Evolutionary conservation across 345 rosid genomes (phyloP).

Genomic region (Diplotaxis tenuifolia): DNA sequence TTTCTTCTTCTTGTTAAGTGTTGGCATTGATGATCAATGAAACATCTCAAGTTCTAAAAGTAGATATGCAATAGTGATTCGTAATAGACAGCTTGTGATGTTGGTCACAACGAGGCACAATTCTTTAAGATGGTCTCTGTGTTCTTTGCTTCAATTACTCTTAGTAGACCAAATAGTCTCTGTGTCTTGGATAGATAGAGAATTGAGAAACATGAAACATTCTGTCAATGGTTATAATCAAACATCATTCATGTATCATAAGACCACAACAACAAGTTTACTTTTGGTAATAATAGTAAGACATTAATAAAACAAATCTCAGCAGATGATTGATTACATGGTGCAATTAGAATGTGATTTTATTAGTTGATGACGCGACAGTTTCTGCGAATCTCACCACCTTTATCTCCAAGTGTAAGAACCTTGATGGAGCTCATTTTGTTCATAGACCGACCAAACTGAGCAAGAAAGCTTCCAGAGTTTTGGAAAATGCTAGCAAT

Average conservation of each 20-base stretch:
- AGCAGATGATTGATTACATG: neutral
- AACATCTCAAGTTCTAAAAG: neutral
- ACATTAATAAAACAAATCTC: neutral
- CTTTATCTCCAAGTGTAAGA: constrained; percentile 33
- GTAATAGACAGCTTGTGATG: neutral
- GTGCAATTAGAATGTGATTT: neutral
- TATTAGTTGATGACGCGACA: constrained; percentile 42
- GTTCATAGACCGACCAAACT: constrained; percentile 50
- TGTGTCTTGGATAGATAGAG: too few relatives aligned
- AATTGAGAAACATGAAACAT: neutral
- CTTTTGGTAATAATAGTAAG: too few relatives aligned
- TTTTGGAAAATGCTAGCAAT: constrained; percentile 24
- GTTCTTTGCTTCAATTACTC: too few relatives aligned
- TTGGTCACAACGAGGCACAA: too few relatives aligned
- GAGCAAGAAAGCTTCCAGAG: constrained; percentile 35
- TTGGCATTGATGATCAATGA: too few relatives aligned
- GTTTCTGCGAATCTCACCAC: constrained; percentile 58
- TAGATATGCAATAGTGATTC: neutral
- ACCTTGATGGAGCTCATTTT: constrained; percentile 53
- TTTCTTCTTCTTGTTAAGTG: too few relatives aligned
- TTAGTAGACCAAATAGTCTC: too few relatives aligned
- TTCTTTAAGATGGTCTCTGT: neutral
- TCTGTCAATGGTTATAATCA: too few relatives aligned
- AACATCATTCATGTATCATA: too few relatives aligned
- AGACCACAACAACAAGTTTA: too few relatives aligned